Evolutionary conservation across 2,329 filamentous ascomycete genomes (phyloP), one percentile per base, ranked within the genome.

Genomic region (Verticillium longisporum): DNA sequence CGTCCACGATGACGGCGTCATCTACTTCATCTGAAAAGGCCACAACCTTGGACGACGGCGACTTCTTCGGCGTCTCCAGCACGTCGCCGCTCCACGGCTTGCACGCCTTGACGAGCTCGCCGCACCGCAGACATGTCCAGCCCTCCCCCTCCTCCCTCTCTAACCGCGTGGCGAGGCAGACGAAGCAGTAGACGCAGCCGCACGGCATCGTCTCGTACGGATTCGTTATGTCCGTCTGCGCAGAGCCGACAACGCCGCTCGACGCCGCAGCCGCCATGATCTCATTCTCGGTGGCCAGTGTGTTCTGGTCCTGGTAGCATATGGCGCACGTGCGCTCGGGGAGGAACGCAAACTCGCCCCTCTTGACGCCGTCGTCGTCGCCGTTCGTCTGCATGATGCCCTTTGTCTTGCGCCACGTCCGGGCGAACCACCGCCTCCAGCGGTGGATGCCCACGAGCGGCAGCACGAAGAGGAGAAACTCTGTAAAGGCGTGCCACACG

Each of bases 401-500:
- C 68, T 89, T 89, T 1, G 90, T 88, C 73, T 88, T 92, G 67
- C 90, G 87, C 91, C 92, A 96, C n/a, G 88, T 87, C 64, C 92
- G 85, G 21, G 85, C 82, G n/a, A 97, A 79, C 89, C 94, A 97
- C 66, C 93, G 84, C 61, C 92, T 86, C 95, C 95, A 99, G 66
- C 92, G 86, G 69, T 90, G 89, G 67, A 99, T 94, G 58, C 95
- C 95, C 53, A 99, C 90, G n/a, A 99, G 83, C 0, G 95, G 95
- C n/a, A 99, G 82, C 18, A 98, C 84, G 73, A 98, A 99, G 36
- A 99, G 84, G n/a, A 99, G 80, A 69, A 99, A 99, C 73, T 99
- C 95, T 32, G 95, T 99, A 70, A 99, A 97, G n/a, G 95, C 95
- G 75, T 99, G 95, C 95, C 95, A 99, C 41, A 99, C 95, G 11